Evolutionary conservation across 495 filamentous ascomycete genomes (phyloP).

Genomic region (Tetracladium setigerum): DNA sequence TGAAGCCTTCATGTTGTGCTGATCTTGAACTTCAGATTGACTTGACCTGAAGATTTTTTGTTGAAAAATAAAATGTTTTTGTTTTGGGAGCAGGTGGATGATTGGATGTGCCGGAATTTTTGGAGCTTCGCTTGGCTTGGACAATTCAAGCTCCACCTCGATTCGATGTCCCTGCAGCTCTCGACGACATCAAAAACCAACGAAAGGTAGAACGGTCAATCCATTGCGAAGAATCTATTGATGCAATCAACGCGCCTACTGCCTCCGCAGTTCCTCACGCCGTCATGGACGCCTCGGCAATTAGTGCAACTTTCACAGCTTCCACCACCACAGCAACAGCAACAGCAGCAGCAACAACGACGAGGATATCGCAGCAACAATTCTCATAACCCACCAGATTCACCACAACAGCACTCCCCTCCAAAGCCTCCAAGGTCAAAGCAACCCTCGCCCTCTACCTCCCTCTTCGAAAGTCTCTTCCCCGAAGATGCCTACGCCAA

Average conservation of each 20-base stretch:
- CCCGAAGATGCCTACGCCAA: constrained; percentile 36
- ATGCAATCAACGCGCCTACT: constrained; percentile 31
- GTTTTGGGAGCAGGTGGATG: background rate
- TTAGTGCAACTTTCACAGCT: constrained; percentile 17
- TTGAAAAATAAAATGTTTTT: background rate
- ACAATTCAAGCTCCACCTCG: background rate
- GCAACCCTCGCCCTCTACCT: constrained; percentile 9
- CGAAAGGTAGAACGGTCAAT: background rate
- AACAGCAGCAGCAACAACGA: background rate
- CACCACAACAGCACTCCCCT: background rate
- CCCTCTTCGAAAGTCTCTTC: constrained; percentile 52
- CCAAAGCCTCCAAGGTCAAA: background rate
- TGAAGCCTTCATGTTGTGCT: background rate
- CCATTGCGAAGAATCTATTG: constrained; percentile 13
- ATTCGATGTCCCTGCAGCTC: too few relatives aligned
- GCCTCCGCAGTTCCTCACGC: constrained; percentile 29
- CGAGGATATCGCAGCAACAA: background rate
- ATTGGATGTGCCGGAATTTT: background rate
- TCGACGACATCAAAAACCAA: too few relatives aligned
- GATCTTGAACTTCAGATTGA: too few relatives aligned
- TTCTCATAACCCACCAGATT: background rate
- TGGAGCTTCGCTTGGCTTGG: background rate
- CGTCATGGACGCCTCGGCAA: constrained; percentile 21
- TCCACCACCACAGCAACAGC: background rate
- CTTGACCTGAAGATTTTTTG: too few relatives aligned